phyloP scores from a whole-genome alignment of 495 filamentous ascomycete species.

The Trichoderma reesei region DNA sequence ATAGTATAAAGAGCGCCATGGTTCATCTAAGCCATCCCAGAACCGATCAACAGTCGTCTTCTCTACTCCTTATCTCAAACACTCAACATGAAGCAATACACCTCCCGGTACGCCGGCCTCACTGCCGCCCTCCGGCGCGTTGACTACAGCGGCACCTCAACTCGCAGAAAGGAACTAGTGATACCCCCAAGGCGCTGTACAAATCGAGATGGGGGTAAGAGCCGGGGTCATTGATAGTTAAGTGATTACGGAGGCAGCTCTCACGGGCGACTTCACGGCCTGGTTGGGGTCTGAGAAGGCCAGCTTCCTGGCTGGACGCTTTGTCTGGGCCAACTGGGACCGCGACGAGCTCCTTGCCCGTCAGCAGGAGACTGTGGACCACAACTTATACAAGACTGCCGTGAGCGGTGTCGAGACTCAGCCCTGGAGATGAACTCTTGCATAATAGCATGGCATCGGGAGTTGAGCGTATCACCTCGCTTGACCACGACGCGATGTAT shows the following conservation, averaged over 20 bases:
- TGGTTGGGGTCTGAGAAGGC: constrained; percentile 32
- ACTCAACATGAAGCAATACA: background rate
- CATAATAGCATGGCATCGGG: too few relatives aligned
- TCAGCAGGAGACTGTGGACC: constrained; percentile 6
- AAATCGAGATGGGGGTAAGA: background rate
- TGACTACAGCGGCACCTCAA: background rate
- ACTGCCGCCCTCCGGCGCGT: background rate
- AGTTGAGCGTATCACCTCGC: too few relatives aligned
- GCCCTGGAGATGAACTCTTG: too few relatives aligned
- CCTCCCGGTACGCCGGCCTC: background rate
- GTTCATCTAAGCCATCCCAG: too few relatives aligned
- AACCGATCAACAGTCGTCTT: too few relatives aligned
- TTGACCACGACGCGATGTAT: too few relatives aligned
- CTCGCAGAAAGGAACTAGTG: too few relatives aligned
- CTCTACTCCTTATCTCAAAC: too few relatives aligned
- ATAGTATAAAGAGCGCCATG: too few relatives aligned
- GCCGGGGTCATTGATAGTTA: background rate
- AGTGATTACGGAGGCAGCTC: background rate
- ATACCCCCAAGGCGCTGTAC: background rate
- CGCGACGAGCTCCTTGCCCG: constrained; percentile 29
- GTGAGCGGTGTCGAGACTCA: background rate
- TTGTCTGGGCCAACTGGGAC: constrained; percentile 39
- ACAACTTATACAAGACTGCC: background rate
- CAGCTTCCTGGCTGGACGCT: constrained; percentile 30
- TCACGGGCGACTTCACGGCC: constrained; percentile 32